Evolutionary conservation across 2,329 filamentous ascomycete species (phyloP).

Genomic region (Diaporthe batatas): DNA sequence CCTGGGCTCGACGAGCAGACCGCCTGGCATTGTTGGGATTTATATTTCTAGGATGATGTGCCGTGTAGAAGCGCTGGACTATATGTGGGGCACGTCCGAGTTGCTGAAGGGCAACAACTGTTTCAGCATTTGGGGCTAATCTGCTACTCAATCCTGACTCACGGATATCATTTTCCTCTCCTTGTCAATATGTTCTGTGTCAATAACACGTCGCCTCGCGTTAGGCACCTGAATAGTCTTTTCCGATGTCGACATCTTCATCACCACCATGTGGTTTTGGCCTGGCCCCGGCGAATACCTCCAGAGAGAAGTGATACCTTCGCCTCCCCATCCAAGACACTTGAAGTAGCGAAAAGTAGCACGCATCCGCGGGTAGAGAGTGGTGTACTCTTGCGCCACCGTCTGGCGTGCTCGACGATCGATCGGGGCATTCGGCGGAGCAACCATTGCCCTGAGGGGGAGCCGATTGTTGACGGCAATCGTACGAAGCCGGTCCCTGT

Average conservation of each 20-base stretch:
- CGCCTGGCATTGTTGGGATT: background rate
- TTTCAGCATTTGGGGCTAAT: background rate
- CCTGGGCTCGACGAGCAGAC: background rate
- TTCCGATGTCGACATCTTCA: background rate
- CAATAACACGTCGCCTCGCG: background rate
- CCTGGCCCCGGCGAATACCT: background rate
- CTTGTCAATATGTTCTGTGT: background rate
- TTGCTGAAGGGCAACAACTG: background rate
- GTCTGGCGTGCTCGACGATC: background rate
- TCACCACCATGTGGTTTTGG: background rate
- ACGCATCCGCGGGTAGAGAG: background rate
- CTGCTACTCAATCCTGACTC: background rate
- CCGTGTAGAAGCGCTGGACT: slow-evolving; percentile 20
- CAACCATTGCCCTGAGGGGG: background rate
- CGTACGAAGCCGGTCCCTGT: background rate
- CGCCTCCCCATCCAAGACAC: background rate
- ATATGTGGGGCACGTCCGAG: slow-evolving; percentile 31
- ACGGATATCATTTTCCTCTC: background rate
- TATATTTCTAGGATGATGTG: background rate
- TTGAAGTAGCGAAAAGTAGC: background rate
- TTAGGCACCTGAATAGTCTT: background rate
- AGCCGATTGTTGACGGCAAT: background rate
- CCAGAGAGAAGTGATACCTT: background rate
- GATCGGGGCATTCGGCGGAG: background rate
- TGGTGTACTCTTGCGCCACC: background rate